These are phyloP conservation scores for Suaeda aralocaspica DNA, from an alignment of 148 eudicot genomes.

Conservation along the genomic window DNA sequence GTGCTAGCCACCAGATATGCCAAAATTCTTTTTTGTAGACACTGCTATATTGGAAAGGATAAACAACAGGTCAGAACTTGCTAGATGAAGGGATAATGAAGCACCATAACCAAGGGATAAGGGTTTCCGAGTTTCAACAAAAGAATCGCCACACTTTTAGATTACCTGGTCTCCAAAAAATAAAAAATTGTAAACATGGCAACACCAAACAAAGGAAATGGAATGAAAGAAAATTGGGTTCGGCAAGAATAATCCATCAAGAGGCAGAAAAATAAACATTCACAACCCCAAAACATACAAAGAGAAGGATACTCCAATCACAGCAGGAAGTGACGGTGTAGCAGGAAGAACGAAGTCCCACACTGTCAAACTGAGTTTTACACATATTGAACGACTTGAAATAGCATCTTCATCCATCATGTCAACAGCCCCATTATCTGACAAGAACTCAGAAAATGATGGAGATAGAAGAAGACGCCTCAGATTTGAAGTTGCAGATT, in stretches of 20 bases:
- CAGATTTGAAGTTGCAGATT: conserved; percentile 73
- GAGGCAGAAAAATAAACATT: conserved; percentile 1
- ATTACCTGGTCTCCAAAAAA: too few relatives aligned
- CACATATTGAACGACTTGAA: conserved; percentile 54
- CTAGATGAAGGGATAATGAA: too few relatives aligned
- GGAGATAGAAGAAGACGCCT: conserved; percentile 78
- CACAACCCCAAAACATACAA: conserved; percentile 10
- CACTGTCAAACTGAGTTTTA: conserved; percentile 79
- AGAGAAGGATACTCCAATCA: conserved; percentile 92
- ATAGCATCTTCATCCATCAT: conserved; percentile 94
- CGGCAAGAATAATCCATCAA: background rate
- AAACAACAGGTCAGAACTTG: too few relatives aligned
- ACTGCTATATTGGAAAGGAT: too few relatives aligned
- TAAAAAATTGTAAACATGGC: too few relatives aligned
- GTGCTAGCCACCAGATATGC: too few relatives aligned
- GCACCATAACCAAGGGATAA: background rate
- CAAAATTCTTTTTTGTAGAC: too few relatives aligned
- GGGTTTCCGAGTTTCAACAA: too few relatives aligned
- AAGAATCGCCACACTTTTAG: too few relatives aligned
- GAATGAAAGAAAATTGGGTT: too few relatives aligned
- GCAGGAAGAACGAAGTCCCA: conserved; percentile 92
- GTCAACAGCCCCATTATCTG: conserved; percentile 73
- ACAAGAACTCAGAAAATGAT: conserved; percentile 66
- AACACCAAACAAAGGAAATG: too few relatives aligned
- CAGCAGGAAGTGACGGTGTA: conserved; percentile 98